Percentiles rank a stretch among this genome's conserved stretches.
Evolutionary conservation across 441 rosid genomes (phyloP).

Genomic region (Pelargonium australe): DNA sequence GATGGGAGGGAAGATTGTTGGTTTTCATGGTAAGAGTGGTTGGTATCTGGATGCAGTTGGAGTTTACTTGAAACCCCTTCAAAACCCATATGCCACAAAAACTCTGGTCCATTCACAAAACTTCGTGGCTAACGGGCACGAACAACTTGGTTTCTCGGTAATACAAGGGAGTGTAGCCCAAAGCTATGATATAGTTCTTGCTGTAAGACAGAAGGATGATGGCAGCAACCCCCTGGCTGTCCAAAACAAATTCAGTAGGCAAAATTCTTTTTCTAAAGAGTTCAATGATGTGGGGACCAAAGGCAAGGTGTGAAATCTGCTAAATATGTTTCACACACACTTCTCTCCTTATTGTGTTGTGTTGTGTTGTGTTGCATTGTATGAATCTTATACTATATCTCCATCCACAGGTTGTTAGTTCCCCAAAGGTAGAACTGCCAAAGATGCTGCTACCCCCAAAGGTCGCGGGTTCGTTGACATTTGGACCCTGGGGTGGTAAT

Average conservation of each 20-base stretch:
- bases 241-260: slow-evolving; percentile 21
- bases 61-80: slow-evolving; percentile 42
- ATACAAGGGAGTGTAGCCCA: slow-evolving; percentile 63
- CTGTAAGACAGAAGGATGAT: slow-evolving; percentile 58
- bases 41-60: slow-evolving; percentile 75
- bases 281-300: slow-evolving; percentile 31
- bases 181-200: slow-evolving; percentile 59
- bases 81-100: slow-evolving; percentile 30
- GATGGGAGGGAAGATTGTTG: slow-evolving; percentile 56
- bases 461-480: slow-evolving; percentile 33
- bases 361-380: no score
- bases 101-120: slow-evolving; percentile 38
- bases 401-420: background rate
- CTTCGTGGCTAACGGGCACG: slow-evolving; percentile 28
- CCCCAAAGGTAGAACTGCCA: background rate
- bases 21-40: slow-evolving; percentile 69
- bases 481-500: slow-evolving; percentile 89
- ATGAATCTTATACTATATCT: background rate
- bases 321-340: no score
- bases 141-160: slow-evolving; percentile 43
- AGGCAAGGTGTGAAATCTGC: slow-evolving; percentile 40
- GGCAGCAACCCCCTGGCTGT: slow-evolving; percentile 19
- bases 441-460: slow-evolving; percentile 16
- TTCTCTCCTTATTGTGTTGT: no score
- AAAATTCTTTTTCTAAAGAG: slow-evolving; percentile 26